Base-by-base conservation (phyloP, 78 protist species). In the Dictyostelium brefeldianum region DNA sequence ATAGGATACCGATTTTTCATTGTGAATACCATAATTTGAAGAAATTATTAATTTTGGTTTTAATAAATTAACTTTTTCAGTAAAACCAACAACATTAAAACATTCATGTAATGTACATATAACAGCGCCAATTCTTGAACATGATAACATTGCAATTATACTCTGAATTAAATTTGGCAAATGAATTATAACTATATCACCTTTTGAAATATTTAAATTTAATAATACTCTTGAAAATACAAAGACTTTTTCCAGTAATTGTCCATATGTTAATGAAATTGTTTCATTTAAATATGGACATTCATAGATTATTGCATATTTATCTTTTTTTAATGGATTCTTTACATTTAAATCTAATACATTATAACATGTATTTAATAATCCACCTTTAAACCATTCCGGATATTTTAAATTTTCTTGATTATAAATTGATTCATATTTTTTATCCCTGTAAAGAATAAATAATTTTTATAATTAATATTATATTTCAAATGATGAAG, bases 51-150 rank as follows among this genome's bases (percentile, higher is more conserved):
- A 17, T 57, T 70, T 79, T 5, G 98, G 92, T 46, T 83, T 5
- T 9, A 94, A 53, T 75, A 91, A 92, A 6, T 79, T 80, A 17
- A 97, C 93, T 36, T 97, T 78, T 10, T 22, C 20, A 9, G 97
- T 79, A 9, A 97, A 56, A 18, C 78, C 95, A 5, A 4, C 22
- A 7, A 95, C 7, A 25, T 90, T 96, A 46, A 95, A 96, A 4
- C 97, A 96, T 43, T 85, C 96, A 80, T 95, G 94, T 4, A 95
- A 96, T 10, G 97, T 98, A 18, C 92, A 73, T 90, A 95, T 98
- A 22, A 96, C 73, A 2, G 98, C 98, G 54, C 99, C 99, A 46
- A 98, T 83, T n/a, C 98, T 73, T 59, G 99, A 97, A 77, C 98
- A 97, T 65, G 99, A 98, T 62, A 98, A 96, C 98, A 98, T 97